These are phyloP conservation scores for Suillus plorans DNA, from an alignment of 768 basidiomycete genomes.

Conservation along the genomic window DNA sequence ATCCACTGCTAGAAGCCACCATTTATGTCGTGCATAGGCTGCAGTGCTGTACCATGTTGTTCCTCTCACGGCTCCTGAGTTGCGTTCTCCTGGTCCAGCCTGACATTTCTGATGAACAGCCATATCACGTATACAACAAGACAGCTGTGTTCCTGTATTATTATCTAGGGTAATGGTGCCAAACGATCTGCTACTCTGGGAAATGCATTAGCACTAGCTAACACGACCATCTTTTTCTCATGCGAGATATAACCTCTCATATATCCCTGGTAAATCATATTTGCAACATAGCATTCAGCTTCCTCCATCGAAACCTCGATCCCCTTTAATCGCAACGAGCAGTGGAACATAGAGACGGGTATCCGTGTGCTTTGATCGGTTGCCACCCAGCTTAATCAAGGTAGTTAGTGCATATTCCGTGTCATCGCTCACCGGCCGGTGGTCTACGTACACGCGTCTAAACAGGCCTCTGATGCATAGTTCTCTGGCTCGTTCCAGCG, in stretches of 20 bases:
- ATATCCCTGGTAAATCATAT: slow-evolving; percentile 92
- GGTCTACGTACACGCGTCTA: slow-evolving; percentile 60
- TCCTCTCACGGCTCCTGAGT: not conserved
- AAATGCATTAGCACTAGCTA: slow-evolving; percentile 79
- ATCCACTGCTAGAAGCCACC: not conserved
- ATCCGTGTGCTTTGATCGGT: slow-evolving; percentile 74
- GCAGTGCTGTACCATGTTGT: not conserved
- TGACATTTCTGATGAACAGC: not conserved
- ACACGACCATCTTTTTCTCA: slow-evolving; percentile 90
- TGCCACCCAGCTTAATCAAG: slow-evolving; percentile 69
- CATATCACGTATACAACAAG: not conserved
- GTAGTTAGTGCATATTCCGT: not conserved
- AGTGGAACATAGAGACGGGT: slow-evolving; percentile 77
- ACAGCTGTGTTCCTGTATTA: not conserved
- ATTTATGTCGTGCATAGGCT: not conserved
- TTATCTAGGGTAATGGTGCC: slow-evolving; percentile 39
- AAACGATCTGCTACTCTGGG: slow-evolving; percentile 67
- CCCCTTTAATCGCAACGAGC: slow-evolving; percentile 70
- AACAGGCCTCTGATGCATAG: slow-evolving; percentile 83
- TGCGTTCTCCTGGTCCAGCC: too few species aligned
- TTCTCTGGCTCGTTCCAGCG: slow-evolving; percentile 86
- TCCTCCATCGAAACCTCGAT: slow-evolving; percentile 73
- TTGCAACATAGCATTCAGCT: slow-evolving; percentile 91
- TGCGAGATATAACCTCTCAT: slow-evolving; percentile 97
- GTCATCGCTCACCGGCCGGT: not conserved